These are phyloP conservation scores for Spiraea crenata DNA, from an alignment of 331 rosid genomes.

Conservation along the genomic window DNA sequence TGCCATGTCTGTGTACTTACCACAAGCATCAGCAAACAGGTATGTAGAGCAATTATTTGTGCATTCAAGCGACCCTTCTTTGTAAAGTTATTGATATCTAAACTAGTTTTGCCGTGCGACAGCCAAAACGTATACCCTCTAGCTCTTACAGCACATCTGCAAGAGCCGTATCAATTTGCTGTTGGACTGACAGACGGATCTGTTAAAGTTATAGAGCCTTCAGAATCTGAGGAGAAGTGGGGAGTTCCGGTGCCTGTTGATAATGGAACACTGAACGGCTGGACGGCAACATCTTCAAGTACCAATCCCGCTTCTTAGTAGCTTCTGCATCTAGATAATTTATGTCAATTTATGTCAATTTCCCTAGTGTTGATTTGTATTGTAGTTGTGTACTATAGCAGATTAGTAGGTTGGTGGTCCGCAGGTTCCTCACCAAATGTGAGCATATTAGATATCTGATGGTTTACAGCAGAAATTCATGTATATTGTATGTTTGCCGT, in stretches of 20 bases:
- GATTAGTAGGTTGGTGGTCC: constrained; percentile 31
- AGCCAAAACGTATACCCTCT: constrained; percentile 21
- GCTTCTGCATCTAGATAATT: constrained; percentile 29
- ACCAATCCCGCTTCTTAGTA: constrained; percentile 35
- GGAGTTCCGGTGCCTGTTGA: constrained; percentile 22
- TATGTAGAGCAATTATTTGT: neutral
- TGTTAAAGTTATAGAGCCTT: constrained; percentile 29
- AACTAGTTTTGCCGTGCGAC: constrained; percentile 2
- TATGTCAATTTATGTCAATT: constrained; percentile 23
- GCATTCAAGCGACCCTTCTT: neutral
- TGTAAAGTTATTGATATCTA: neutral
- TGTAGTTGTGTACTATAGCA: constrained; percentile 24
- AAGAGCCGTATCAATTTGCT: constrained; percentile 26
- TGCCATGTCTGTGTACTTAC: constrained; percentile 20
- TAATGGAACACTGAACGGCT: constrained; percentile 29
- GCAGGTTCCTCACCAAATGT: constrained; percentile 21
- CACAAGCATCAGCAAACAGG: constrained; percentile 26
- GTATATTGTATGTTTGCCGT: constrained; percentile 18
- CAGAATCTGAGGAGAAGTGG: constrained; percentile 26
- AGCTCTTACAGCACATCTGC: constrained; percentile 25
- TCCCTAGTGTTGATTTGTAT: constrained; percentile 10
- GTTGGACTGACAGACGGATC: constrained; percentile 28
- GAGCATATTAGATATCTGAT: constrained; percentile 23
- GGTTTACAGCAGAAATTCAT: constrained; percentile 26
- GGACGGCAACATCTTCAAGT: constrained; percentile 46